Base-by-base conservation (phyloP, 116 monocot genomes). In the Posidonia oceanica region DNA sequence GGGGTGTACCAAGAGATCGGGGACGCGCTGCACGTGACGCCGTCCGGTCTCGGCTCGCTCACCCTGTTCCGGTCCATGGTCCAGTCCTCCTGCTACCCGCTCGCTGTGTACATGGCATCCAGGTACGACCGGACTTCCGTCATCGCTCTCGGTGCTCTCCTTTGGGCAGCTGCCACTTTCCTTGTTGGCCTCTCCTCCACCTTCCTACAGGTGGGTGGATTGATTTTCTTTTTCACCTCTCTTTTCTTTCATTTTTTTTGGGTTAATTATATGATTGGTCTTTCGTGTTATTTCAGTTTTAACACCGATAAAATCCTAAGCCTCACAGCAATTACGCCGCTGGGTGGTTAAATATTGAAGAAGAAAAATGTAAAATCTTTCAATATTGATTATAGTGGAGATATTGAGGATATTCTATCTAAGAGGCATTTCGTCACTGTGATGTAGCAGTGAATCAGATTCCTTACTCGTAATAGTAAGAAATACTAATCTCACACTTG, bases 141-240 rank as follows among this genome's bases (percentile, higher is more conserved):
- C 63, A 87, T 96, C 55, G 92, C 91, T 39, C 66, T 85, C 55
- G 96, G 96, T 14, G 92, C 96, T 14, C 85, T 96, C 76, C 84
- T 96, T 21, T 96, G 96, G 96, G 84, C 92, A 53, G 86, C 83
- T 22, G 96, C 92, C 58, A 96, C 96, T 17, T 89, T 91, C 78
- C 78, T 96, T 29, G 92, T 96, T 63, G 96, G 74, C 64, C 41
- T 91, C 68, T 96, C 96, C 21, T 72, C 75, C 76, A 85, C 96
- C 39, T 96, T 87, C 81, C 23, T 79, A n/a, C 80, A 97, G 92
- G 96, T 91, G 12, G 4, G 54, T 52, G 16, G 7, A 48, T 36
- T 39, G 39, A 17, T 40, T 41, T 65, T 10, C 7, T 41, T 11
- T 65, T 41, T 18, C 14, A 3, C 5, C 67, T 67, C 3, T 10